phyloP scores from a whole-genome alignment of 1,139 yeast genomes.

The Yamadazyma aaseri region DNA sequence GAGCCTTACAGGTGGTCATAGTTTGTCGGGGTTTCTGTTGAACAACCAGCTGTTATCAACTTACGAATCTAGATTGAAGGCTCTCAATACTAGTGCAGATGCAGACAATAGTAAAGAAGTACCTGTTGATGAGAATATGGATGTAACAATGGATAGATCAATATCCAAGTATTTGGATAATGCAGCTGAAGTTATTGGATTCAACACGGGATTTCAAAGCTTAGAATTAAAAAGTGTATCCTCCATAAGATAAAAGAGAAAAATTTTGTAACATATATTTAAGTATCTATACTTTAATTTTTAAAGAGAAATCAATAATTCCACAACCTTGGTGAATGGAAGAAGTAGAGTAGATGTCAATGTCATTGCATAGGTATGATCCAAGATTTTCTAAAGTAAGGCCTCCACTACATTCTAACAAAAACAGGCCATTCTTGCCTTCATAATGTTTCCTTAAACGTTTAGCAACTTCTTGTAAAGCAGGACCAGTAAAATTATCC shows the following conservation, averaged over 20 bases:
- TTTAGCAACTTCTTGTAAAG: conserved; percentile 63
- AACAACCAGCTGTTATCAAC: conserved; percentile 17
- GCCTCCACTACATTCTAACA: conserved; percentile 93
- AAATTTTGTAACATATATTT: not conserved
- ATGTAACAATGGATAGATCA: conserved; percentile 17
- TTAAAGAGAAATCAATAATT: conserved; percentile 79
- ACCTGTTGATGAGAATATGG: conserved; percentile 3
- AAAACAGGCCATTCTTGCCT: conserved; percentile 49
- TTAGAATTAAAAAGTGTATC: conserved; percentile 38
- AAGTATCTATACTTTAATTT: conserved; percentile 45
- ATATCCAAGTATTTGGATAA: conserved; percentile 31
- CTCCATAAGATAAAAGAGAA: conserved; percentile 30
- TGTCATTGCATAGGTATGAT: conserved; percentile 68
- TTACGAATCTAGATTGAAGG: conserved; percentile 6
- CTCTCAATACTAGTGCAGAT: not conserved
- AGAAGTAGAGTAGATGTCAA: conserved; percentile 89
- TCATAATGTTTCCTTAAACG: conserved; percentile 58
- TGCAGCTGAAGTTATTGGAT: conserved; percentile 42
- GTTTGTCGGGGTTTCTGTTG: conserved; percentile 32
- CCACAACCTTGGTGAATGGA: conserved; percentile 91
- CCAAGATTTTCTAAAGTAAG: conserved; percentile 67
- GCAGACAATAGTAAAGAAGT: conserved; percentile 3
- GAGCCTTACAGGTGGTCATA: conserved; percentile 27
- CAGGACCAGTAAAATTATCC: conserved; percentile 78
- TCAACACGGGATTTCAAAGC: conserved; percentile 45